Evolutionary conservation across 352 stramenopile species (phyloP), one percentile per base, ranked within the genome.

Genomic region (Phytopythium kandeliae): DNA sequence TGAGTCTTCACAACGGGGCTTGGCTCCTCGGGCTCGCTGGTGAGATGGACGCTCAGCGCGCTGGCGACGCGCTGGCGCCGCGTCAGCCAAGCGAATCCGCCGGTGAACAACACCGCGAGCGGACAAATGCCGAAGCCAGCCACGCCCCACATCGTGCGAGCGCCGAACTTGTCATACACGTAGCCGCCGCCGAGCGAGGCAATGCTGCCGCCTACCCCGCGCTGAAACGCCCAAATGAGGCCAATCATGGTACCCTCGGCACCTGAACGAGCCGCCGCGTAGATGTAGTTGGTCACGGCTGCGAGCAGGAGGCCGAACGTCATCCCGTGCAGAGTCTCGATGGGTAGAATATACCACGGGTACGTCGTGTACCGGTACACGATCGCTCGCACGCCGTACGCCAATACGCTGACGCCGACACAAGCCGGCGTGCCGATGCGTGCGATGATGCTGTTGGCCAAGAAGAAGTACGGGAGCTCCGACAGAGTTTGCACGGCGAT

Each of bases 391-490:
- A 67, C 52, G 17, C 57, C 62, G 55, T 69, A 71, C 2, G 54
- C 69, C 16, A 63, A 30, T 16, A 73, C 63, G 0, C 59, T 73
- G 7, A 75, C 19, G 17, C 67, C 43, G 28, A 79, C 31, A 24
- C 74, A 64, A 13, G 60, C 61, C 10, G 74, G 61, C n/a, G 58
- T 67, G 12, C 69, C 69, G 22, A 74, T 48, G 3, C 47, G 36
- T 13, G 72, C 48, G 47, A 75, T 65, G 62, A 75, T 69, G 11
- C 56, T 55, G 38, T 79, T 60, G 42, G 69, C 66, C 46, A 62
- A 67, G 51, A 74, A 79, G 48, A 79, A 79, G 5, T 61, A 67
- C n/a, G 69, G 69, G 5, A 79, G 58, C 57, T 79, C 69, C 11
- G 65, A 74, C 3, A 62, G 43, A 1, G 69, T 79, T 48, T 75